These are phyloP conservation scores for Fragaria nilgerrensis DNA, from an alignment of 306 rosid genomes.

Conservation along the genomic window DNA sequence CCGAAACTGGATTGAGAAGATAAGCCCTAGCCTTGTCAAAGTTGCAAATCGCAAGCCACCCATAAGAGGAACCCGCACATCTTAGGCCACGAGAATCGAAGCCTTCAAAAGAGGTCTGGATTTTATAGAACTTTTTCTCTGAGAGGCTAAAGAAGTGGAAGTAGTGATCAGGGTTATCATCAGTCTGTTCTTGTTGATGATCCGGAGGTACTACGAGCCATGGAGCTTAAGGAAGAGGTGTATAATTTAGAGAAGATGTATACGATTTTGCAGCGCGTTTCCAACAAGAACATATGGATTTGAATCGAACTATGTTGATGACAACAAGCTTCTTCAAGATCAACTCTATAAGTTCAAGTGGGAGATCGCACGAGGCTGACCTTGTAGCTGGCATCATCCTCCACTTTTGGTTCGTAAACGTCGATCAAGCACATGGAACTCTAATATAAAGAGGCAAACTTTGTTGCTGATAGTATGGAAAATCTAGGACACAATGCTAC, in stretches of 20 bases:
- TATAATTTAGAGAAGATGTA: background rate
- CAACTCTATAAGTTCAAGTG: background rate
- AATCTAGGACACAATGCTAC: no score
- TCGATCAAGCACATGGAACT: no score
- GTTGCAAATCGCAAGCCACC: background rate
- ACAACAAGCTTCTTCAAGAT: background rate
- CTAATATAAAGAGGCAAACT: no score
- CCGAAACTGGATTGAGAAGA: conserved; percentile 2
- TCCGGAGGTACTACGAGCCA: background rate
- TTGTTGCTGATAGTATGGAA: no score
- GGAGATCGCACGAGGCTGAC: background rate
- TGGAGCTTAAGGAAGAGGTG: background rate
- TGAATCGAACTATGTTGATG: background rate
- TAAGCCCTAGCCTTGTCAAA: background rate
- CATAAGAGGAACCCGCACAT: conserved; percentile 14
- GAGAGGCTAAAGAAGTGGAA: background rate
- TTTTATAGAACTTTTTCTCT: background rate
- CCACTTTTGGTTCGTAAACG: background rate
- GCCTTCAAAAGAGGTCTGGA: background rate
- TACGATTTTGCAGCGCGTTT: background rate
- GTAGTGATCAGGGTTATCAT: background rate
- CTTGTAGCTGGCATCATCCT: background rate
- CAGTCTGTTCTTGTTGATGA: background rate
- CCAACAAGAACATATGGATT: background rate
- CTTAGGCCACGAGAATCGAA: background rate